phyloP scores from a whole-genome alignment of 768 basidiomycete genomes.

The Mycena polygramma region DNA sequence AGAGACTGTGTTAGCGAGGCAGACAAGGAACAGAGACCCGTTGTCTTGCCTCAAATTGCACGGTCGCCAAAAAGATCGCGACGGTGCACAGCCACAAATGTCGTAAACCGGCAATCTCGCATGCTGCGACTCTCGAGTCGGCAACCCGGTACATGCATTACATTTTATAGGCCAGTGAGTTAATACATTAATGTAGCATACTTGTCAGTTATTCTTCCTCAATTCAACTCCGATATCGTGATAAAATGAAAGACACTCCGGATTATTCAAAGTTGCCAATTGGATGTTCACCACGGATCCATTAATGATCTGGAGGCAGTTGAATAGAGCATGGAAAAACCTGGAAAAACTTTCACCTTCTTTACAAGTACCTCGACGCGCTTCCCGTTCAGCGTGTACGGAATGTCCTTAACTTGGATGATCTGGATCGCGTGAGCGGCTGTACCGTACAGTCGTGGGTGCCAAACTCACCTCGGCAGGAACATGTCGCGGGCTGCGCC shows the following conservation, averaged over 20 bases:
- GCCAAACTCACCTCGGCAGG: constrained; percentile 69
- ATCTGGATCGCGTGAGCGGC: constrained; percentile 57
- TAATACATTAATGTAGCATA: background rate
- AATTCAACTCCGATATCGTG: constrained; percentile 60
- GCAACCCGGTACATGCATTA: constrained; percentile 52
- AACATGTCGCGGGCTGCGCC: constrained; percentile 81
- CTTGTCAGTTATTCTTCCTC: constrained; percentile 10
- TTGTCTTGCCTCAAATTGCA: constrained; percentile 20
- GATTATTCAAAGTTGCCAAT: constrained; percentile 78
- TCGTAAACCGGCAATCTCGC: too few species aligned
- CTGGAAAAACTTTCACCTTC: constrained; percentile 59
- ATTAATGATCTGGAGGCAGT: constrained; percentile 73
- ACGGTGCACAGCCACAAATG: background rate
- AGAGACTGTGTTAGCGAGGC: constrained; percentile 13
- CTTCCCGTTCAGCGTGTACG: constrained; percentile 86
- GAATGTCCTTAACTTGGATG: constrained; percentile 77
- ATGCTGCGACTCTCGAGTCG: too few species aligned
- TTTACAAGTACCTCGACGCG: constrained; percentile 85
- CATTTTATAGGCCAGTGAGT: too few species aligned
- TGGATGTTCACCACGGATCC: constrained; percentile 72
- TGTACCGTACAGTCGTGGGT: constrained; percentile 26
- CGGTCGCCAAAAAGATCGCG: constrained; percentile 9
- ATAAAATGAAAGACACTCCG: constrained; percentile 77
- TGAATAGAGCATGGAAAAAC: background rate
- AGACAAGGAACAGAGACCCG: background rate